These are phyloP conservation scores for Mycena albidolilacea DNA, from an alignment of 768 basidiomycete genomes.

Conservation along the genomic window DNA sequence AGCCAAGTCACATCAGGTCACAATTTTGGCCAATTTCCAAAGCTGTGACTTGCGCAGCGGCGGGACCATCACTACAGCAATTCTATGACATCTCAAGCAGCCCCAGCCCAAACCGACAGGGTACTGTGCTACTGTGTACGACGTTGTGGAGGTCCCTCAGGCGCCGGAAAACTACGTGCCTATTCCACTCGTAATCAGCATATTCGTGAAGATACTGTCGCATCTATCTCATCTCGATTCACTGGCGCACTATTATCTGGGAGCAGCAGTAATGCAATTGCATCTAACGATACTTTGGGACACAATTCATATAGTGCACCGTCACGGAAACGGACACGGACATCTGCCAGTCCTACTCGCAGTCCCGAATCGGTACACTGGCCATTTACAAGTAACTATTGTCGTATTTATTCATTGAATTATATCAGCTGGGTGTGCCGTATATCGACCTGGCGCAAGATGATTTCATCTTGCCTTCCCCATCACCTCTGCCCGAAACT, in stretches of 20 bases:
- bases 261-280: not conserved
- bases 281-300: not conserved
- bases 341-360: too few species aligned
- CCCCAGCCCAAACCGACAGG: too few species aligned
- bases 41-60: too few species aligned
- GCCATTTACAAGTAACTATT: too few species aligned
- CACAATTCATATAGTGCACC: not conserved
- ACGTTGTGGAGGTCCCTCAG: not conserved
- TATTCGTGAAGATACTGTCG: not conserved
- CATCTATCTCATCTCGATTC: not conserved
- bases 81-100: not conserved
- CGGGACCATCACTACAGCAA: too few species aligned
- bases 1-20: not conserved
- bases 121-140: slow-evolving; percentile 11
- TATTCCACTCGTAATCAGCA: slow-evolving; percentile 5
- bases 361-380: too few species aligned
- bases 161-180: not conserved
- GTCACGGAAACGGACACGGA: not conserved
- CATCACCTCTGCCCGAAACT: too few species aligned
- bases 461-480: too few species aligned
- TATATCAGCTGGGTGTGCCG: too few species aligned
- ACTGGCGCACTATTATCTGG: not conserved
- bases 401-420: too few species aligned
- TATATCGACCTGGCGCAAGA: too few species aligned
- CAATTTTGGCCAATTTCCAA: too few species aligned